These are phyloP conservation scores for Geotrichum australiense DNA, from an alignment of 1,139 yeast species.

Conservation along the genomic window DNA sequence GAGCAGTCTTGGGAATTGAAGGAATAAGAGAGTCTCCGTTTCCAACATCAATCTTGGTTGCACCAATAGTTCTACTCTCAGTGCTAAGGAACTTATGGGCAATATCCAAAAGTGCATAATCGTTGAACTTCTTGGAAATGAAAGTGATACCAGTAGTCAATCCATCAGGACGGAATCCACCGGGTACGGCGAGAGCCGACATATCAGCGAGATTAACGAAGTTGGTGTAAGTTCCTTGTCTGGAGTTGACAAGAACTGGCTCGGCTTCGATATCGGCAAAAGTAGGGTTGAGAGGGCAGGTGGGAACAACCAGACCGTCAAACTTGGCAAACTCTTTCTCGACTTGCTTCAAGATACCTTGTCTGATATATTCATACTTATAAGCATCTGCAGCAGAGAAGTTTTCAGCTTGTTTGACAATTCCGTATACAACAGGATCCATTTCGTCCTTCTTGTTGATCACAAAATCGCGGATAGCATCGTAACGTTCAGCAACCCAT, in stretches of 20 bases:
- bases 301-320: constrained; percentile 82
- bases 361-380: constrained; percentile 77
- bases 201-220: constrained; percentile 91
- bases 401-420: constrained; percentile 70
- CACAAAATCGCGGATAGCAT: constrained; percentile 71
- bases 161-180: constrained; percentile 77
- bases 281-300: constrained; percentile 88
- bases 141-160: constrained; percentile 87
- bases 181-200: constrained; percentile 87
- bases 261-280: constrained; percentile 63
- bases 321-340: constrained; percentile 47
- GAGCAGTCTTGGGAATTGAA: constrained; percentile 35
- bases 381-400: constrained; percentile 79
- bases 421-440: constrained; percentile 76
- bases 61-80: constrained; percentile 44
- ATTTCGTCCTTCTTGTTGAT: constrained; percentile 58
- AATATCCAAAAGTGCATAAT: constrained; percentile 77
- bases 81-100: constrained; percentile 63
- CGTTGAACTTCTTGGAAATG: constrained; percentile 73
- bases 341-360: constrained; percentile 62
- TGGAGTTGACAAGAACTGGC: constrained; percentile 77
- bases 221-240: constrained; percentile 95
- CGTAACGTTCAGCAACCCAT: constrained; percentile 96
- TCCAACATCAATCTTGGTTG: constrained; percentile 28
- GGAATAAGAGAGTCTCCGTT: constrained; percentile 38